Conservation (phyloP, 2,329 filamentous ascomycete genomes). For the Coniochaeta sp. region DNA sequence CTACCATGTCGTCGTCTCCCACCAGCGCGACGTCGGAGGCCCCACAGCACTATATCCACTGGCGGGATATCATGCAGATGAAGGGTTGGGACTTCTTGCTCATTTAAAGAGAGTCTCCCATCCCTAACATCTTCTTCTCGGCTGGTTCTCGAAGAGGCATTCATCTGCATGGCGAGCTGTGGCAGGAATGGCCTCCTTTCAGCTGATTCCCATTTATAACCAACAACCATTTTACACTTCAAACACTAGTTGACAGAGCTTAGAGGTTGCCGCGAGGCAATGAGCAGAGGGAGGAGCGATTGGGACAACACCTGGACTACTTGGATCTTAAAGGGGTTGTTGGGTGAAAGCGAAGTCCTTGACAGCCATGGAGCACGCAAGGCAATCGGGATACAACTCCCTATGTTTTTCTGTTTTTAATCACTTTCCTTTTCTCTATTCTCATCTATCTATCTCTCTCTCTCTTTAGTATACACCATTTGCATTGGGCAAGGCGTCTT, state of each 20-base stretch:
- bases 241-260: slow-evolving; percentile 7
- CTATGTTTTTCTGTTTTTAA: neutral
- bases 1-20: slow-evolving; percentile 22
- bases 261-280: slow-evolving; percentile 17
- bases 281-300: slow-evolving; percentile 3
- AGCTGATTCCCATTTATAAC: slow-evolving; percentile 5
- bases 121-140: slow-evolving; percentile 1
- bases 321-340: slow-evolving; percentile 1
- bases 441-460: neutral
- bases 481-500: slow-evolving; percentile 3
- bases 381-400: neutral
- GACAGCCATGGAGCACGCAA: neutral
- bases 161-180: slow-evolving; percentile 15
- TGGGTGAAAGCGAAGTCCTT: slow-evolving; percentile 3
- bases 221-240: slow-evolving; percentile 7
- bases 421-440: neutral
- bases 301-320: slow-evolving; percentile 5
- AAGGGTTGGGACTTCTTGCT: slow-evolving; percentile 91
- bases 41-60: slow-evolving; percentile 67
- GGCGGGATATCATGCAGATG: slow-evolving; percentile 87
- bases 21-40: slow-evolving; percentile 25
- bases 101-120: slow-evolving; percentile 47
- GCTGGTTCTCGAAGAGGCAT: slow-evolving; percentile 14
- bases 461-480: slow-evolving; percentile 3
- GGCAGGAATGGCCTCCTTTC: slow-evolving; percentile 15